Evolutionary conservation across 495 filamentous ascomycete species (phyloP).

Genomic region (Podospora fimiseda): DNA sequence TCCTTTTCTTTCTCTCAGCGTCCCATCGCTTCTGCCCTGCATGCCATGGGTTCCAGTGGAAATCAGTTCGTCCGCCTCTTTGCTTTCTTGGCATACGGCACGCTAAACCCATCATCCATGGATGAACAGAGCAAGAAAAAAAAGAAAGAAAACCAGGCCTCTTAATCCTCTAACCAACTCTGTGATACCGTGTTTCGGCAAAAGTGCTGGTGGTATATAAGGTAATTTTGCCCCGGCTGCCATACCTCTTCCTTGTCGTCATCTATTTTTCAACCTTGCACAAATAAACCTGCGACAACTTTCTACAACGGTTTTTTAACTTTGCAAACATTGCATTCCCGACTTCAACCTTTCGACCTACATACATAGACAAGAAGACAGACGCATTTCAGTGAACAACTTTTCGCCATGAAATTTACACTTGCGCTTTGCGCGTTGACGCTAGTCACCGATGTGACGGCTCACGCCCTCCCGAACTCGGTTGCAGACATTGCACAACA

Average conservation of each 20-base stretch:
- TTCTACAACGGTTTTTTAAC: too few relatives aligned
- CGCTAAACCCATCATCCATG: too few relatives aligned
- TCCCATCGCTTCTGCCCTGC: too few relatives aligned
- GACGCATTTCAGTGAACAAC: background rate
- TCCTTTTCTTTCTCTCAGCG: background rate
- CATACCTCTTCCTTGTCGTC: too few relatives aligned
- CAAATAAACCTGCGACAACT: too few relatives aligned
- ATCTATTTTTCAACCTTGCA: too few relatives aligned
- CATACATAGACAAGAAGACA: background rate
- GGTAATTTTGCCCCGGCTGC: too few relatives aligned
- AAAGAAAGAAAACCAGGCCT: background rate
- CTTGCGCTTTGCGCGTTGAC: conserved; percentile 2
- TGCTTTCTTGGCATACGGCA: background rate
- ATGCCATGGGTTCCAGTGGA: too few relatives aligned
- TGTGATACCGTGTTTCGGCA: background rate
- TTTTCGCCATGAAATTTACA: conserved; percentile 8
- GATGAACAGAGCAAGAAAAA: background rate
- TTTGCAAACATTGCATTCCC: too few relatives aligned
- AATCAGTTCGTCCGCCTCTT: too few relatives aligned
- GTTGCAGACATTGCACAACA: conserved; percentile 18
- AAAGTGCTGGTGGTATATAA: too few relatives aligned
- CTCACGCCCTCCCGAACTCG: conserved; percentile 6
- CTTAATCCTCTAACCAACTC: background rate
- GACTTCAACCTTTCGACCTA: background rate
- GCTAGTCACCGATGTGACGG: conserved; percentile 14